Percentiles rank a stretch among this genome's conserved stretches.
Conservation (phyloP, 768 basidiomycete species). For the Trametes gibbosa region DNA sequence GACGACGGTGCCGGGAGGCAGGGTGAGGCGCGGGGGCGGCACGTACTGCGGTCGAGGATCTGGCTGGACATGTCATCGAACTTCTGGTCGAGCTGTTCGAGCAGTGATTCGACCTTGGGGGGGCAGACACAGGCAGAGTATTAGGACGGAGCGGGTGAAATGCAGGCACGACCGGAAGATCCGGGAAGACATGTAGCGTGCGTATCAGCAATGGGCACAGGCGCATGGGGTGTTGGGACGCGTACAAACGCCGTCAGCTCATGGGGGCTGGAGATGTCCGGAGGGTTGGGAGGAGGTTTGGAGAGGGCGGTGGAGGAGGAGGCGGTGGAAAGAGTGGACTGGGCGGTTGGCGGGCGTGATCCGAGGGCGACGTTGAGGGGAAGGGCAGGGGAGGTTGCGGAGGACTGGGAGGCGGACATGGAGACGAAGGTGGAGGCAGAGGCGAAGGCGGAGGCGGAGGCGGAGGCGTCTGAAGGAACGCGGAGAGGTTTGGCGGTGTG, state of each 20-base stretch:
- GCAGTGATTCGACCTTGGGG: conserved; percentile 76
- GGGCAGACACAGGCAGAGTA: background rate
- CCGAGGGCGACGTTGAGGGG: conserved; percentile 55
- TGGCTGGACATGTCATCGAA: conserved; percentile 94
- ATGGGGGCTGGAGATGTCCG: conserved; percentile 88
- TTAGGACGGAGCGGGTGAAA: background rate
- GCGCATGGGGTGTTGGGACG: conserved; percentile 24
- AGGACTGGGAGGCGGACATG: conserved; percentile 22
- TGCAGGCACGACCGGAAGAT: background rate
- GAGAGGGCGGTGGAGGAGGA: conserved; percentile 13
- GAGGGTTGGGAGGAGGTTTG: conserved; percentile 31
- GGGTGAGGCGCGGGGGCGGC: background rate
- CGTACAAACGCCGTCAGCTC: conserved; percentile 92
- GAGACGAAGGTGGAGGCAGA: background rate
- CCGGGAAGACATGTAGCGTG: background rate
- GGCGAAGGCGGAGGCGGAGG: background rate
- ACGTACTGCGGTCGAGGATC: conserved; percentile 80
- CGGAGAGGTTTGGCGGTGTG: background rate
- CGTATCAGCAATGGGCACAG: background rate
- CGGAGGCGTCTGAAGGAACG: too few relatives aligned
- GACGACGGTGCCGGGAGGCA: background rate
- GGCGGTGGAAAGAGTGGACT: conserved; percentile 32
- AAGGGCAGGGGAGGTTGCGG: conserved; percentile 53
- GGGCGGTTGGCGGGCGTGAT: conserved; percentile 36
- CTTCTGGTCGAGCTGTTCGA: conserved; percentile 85